Evolutionary conservation across 495 filamentous ascomycete genomes (phyloP).

Genomic region (Penicillium angulare): DNA sequence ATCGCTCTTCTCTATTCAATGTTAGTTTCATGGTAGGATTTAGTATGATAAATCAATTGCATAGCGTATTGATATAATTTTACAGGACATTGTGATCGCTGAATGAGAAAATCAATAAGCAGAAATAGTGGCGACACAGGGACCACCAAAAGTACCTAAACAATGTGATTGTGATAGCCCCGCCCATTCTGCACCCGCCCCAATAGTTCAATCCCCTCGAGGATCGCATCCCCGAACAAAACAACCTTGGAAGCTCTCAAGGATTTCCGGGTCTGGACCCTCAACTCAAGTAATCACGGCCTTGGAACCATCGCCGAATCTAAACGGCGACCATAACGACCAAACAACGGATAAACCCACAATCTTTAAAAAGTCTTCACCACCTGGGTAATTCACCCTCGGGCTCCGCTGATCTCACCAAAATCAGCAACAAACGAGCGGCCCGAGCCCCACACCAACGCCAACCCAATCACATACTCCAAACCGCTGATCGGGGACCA

Average conservation of each 20-base stretch:
- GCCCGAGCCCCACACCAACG: background rate
- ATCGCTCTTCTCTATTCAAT: no score
- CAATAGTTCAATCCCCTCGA: background rate
- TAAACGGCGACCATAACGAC: background rate
- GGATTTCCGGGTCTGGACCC: no score
- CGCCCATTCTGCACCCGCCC: background rate
- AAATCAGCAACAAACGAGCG: slow-evolving; percentile 1
- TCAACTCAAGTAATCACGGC: background rate
- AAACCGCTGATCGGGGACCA: slow-evolving; percentile 1
- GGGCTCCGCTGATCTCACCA: slow-evolving; percentile 5
- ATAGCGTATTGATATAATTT: no score
- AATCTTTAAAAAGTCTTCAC: background rate
- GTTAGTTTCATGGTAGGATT: background rate
- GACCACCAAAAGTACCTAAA: no score
- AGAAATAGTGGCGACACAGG: no score
- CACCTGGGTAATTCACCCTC: no score
- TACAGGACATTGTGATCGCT: no score
- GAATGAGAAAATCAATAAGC: no score
- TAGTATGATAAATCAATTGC: no score
- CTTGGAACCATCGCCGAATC: background rate
- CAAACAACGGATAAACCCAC: no score
- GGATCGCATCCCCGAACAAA: no score
- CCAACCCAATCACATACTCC: background rate
- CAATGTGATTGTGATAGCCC: background rate
- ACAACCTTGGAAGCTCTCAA: no score